A percentile compares a stretch with the other conserved stretches of the same genome.
Evolutionary conservation across 768 basidiomycete species (phyloP).

Genomic region (Suillus occidentalis): DNA sequence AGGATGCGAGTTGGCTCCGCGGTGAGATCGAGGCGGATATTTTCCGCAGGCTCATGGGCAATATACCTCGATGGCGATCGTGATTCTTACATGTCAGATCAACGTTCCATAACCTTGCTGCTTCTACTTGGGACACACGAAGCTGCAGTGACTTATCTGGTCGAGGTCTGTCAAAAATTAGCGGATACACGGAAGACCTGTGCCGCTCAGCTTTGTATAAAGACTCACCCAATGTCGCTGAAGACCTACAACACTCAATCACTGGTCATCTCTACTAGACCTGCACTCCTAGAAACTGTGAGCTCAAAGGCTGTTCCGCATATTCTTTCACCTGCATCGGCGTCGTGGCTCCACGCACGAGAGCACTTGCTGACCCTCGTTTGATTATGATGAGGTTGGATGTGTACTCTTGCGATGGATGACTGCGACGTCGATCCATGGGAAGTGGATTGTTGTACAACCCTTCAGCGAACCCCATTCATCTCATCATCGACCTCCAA

Average conservation of each 20-base stretch:
- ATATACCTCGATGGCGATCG: not conserved
- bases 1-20: not conserved
- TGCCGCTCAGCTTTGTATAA: not conserved
- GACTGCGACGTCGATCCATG: constrained; percentile 65
- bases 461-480: constrained; percentile 1
- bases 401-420: constrained; percentile 72
- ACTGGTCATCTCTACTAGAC: not conserved
- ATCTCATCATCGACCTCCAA: not conserved
- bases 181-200: not conserved
- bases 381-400: constrained; percentile 26
- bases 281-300: not conserved
- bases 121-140: not conserved
- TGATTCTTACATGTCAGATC: not conserved
- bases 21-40: not conserved
- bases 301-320: not conserved
- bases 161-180: not conserved
- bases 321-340: constrained; percentile 33
- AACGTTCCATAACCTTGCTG: not conserved
- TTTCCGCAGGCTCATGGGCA: not conserved
- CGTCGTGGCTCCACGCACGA: constrained; percentile 33
- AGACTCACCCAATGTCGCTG: not conserved
- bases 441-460: constrained; percentile 21
- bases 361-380: constrained; percentile 23
- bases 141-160: not conserved
- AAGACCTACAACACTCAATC: not conserved